Base-by-base conservation (phyloP, 257 asterid species). In the Euphrasia confusa region DNA sequence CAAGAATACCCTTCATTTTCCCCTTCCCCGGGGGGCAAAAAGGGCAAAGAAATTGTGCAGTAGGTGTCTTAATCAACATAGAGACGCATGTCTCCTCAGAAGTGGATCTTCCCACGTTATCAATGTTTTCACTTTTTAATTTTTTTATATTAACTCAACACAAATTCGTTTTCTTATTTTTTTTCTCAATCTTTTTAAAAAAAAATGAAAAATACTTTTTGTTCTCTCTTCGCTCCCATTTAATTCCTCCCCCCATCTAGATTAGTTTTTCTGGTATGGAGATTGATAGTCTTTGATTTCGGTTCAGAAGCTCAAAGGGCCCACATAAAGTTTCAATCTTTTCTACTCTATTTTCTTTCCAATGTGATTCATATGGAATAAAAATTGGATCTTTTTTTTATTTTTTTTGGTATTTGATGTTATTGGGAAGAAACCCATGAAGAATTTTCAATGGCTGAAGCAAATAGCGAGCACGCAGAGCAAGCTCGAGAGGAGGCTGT, bases 31-130 rank as follows among this genome's bases (percentile, higher is more conserved):
- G 61, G 65, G 66, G 82, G 81, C 39, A 60, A 67, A 67, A 64
- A 1, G 4, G 73, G 5, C 9, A 72, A 5, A 13, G 24, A 60
- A 59, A 54, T 2, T 64, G 67, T 14, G 56, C 52, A 45, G 57
- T 2, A 49, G 71, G 30, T 10, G 83, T 80, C 89, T 60, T 67
- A 73, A 78, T 81, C 84, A 77, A 58, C 26, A 57, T 72, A 71
- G 75, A 69, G 83, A 81, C 80, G 71, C 76, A 70, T 85, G 96
- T 87, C 94, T 83, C 94, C 95, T 77, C 84, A 10, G 79, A 79
- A 85, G 90, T 79, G 86, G 95, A 80, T 85, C 90, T 84, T 82
- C 96, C 74, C 95, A 90, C 89, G 98, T 83, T 90, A 78, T 78
- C 76, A 78, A 72, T 84, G 83, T 78, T 70, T 53, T 69, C 83